Evolutionary conservation across 2,329 filamentous ascomycete species (phyloP).

Genomic region (Colletotrichum tofieldiae): DNA sequence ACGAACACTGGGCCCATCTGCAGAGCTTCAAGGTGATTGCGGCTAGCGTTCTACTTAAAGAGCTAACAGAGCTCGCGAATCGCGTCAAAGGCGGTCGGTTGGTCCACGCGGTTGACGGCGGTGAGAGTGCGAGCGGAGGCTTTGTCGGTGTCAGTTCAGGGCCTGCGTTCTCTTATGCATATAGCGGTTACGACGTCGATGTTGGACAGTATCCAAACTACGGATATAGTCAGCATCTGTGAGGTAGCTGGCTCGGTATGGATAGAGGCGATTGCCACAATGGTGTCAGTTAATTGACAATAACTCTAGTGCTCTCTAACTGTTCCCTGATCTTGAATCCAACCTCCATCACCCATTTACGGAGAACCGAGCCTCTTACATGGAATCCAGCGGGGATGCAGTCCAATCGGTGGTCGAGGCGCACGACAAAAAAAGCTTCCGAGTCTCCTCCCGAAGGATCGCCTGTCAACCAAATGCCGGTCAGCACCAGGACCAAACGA

Average conservation of each 20-base stretch:
- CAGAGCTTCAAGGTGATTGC: slow-evolving; percentile 57
- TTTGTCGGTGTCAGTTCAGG: slow-evolving; percentile 32
- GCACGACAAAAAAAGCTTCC: background rate
- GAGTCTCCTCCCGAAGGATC: background rate
- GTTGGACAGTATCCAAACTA: slow-evolving; percentile 39
- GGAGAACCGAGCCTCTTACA: background rate
- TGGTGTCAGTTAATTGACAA: too few species aligned
- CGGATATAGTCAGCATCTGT: slow-evolving; percentile 27
- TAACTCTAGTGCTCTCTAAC: background rate
- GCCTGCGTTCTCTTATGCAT: slow-evolving; percentile 16
- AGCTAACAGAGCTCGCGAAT: slow-evolving; percentile 45
- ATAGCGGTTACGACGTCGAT: slow-evolving; percentile 35
- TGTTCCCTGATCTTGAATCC: background rate
- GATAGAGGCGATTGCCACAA: too few species aligned
- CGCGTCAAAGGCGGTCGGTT: slow-evolving; percentile 9
- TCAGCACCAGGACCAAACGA: too few species aligned
- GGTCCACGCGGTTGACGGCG: background rate
- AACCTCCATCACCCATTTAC: background rate
- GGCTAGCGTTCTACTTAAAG: slow-evolving; percentile 53
- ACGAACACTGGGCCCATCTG: slow-evolving; percentile 33
- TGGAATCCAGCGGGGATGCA: background rate
- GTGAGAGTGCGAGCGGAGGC: slow-evolving; percentile 2
- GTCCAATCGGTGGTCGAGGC: background rate
- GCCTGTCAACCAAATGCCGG: background rate
- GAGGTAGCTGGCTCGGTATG: background rate